phyloP scores from a whole-genome alignment of 2,329 filamentous ascomycete species.

The Polychaeton citri region DNA sequence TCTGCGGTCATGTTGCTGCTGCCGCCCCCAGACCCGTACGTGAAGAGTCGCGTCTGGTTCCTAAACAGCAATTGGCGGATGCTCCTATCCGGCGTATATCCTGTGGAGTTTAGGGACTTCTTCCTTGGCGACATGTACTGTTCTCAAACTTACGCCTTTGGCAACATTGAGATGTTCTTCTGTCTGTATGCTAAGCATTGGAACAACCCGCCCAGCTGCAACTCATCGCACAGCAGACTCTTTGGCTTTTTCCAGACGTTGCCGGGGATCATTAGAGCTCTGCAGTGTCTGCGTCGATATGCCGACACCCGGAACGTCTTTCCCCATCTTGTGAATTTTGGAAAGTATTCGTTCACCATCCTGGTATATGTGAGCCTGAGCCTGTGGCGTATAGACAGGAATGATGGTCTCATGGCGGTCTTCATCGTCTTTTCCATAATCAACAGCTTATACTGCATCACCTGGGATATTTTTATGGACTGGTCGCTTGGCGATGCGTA shows the following conservation, averaged over 20 bases:
- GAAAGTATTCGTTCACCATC: constrained; percentile 82
- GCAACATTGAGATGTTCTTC: constrained; percentile 86
- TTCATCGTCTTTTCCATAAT: constrained; percentile 73
- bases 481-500: constrained; percentile 69
- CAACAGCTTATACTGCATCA: constrained; percentile 69
- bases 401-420: constrained; percentile 46
- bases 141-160: constrained; percentile 79
- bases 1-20: constrained; percentile 61
- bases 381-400: constrained; percentile 61
- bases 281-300: constrained; percentile 87
- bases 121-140: constrained; percentile 97
- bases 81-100: constrained; percentile 71
- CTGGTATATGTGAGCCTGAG: constrained; percentile 65
- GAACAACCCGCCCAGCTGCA: constrained; percentile 62
- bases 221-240: constrained; percentile 68
- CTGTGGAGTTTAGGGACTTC: constrained; percentile 94
- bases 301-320: constrained; percentile 75
- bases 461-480: constrained; percentile 96
- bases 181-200: constrained; percentile 76
- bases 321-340: constrained; percentile 82
- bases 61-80: constrained; percentile 83
- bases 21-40: constrained; percentile 55
- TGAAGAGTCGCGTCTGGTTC: constrained; percentile 72
- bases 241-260: constrained; percentile 75
- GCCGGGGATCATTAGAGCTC: constrained; percentile 76